Evolutionary conservation across 1,139 yeast genomes (phyloP).

Genomic region (Protomyces gravidus): DNA sequence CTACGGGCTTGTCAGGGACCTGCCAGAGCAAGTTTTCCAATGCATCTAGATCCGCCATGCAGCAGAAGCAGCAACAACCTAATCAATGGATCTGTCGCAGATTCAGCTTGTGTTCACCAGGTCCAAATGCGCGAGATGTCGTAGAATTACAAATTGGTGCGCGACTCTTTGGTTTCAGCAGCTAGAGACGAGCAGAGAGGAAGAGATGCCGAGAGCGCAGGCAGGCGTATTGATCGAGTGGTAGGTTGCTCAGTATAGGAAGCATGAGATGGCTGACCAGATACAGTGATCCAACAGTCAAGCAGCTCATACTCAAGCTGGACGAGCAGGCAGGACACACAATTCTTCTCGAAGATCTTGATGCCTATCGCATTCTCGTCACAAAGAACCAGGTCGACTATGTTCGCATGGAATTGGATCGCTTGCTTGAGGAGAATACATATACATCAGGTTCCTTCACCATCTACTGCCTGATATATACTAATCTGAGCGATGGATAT

Average conservation of each 20-base stretch:
- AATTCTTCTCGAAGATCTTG: constrained; percentile 28
- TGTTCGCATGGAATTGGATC: constrained; percentile 7
- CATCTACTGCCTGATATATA: background rate
- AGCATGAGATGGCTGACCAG: background rate
- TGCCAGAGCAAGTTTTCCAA: background rate
- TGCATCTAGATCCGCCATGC: background rate
- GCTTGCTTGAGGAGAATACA: constrained; percentile 24
- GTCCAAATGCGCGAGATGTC: no score
- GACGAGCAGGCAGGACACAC: constrained; percentile 29
- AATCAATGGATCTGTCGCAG: background rate
- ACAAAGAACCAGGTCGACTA: constrained; percentile 17
- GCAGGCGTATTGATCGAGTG: constrained; percentile 26
- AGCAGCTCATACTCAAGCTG: constrained; percentile 27
- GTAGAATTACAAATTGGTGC: no score
- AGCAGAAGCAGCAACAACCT: background rate
- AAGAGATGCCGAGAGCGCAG: constrained; percentile 23
- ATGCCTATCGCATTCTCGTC: constrained; percentile 20
- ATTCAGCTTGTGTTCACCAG: background rate
- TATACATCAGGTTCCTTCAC: constrained; percentile 22
- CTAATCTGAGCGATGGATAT: background rate
- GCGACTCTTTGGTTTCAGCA: background rate
- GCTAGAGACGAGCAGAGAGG: background rate
- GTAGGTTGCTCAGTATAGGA: background rate
- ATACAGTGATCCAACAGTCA: constrained; percentile 29
- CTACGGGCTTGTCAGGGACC: background rate